Evolutionary conservation across 2,329 filamentous ascomycete genomes (phyloP), one percentile per base, ranked within the genome.

Genomic region (Apiospora koreana): DNA sequence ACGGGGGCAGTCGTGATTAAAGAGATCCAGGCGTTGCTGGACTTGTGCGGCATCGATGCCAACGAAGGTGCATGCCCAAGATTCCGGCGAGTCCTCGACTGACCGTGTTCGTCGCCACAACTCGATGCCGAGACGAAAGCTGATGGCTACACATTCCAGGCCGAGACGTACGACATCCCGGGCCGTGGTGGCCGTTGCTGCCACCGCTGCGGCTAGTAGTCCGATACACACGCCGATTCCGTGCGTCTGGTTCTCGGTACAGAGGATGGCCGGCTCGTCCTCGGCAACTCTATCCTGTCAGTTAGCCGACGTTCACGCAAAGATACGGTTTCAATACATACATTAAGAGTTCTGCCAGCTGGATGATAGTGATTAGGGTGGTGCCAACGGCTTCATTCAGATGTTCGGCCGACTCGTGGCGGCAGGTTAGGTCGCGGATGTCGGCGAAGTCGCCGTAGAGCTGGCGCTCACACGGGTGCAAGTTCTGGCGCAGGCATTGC

Each of bases 161-260:
- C 77, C 79, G 23, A 75, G 46, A 6, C 77, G 75, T 31, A 80
- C 72, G 10, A 81, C 74, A n/a, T 78, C 75, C 10, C 74, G 68
- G 4, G 75, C 70, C 48, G 68, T 76, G n/a, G 72, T 71, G 68
- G 76, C 77, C 68, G 74, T 77, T 62, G 76, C 74, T 54, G 80
- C 74, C 9, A 78, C 77, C 2, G 77, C 76, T 16, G 79, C 77
- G 16, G 79, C 75, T 38, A 80, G 71, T 7, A 76, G 70, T 21
- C 79, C 79, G 1, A 77, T 80, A 68, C 79, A 80, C 21, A 80
- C 65, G 46, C 78, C 78, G 25, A 75, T 65, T 1, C 35, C 62
- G 62, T 65, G 35, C 18, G 41, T 43, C 62, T 65, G 35, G 62
- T n/a, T 65, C 21, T 42, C 62, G 62, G 4, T 16, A 25, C 21